Evolutionary conservation across 129 eudicot genomes (phyloP), one percentile per base, ranked within the genome.

Genomic region (Pulicaria dysenterica): DNA sequence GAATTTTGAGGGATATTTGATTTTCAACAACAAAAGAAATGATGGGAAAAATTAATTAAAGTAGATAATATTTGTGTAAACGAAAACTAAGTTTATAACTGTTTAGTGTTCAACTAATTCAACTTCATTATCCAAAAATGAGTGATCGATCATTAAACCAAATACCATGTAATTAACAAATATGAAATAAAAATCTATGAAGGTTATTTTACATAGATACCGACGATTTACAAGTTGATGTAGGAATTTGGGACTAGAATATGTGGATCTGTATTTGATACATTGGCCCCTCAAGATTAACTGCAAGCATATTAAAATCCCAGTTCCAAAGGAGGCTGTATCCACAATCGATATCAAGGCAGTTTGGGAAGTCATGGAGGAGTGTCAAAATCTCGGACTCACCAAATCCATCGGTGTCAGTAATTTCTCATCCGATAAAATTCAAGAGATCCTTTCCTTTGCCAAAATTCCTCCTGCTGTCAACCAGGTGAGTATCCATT

Each of bases 281-380:
- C 95, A 89, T 15, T 78, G 75, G 81, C 91, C 95, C 9, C 7
- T 81, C 4, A 81, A 80, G 64, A 10, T 89, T 14, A 89, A 45
- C 58, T 66, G 68, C 43, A 48, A 48, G 41, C 40, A 67, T 0
- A 5, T 37, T 0, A 71, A 53, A 11, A 31, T 79, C 8, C 87
- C 93, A 1, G 70, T 84, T 15, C 70, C 82, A 24, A 67, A 43
- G 6, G 95, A 78, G 7, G 64, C 31, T 2, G 60, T 83, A 13
- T 16, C 14, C 44, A 73, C 81, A 16, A 78, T 88, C 31, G 81
- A 85, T 79, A 65, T 85, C 17, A 79, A 79, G 73, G 70, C 72
- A 3, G 91, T 79, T 36, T 88, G 91, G 95, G 80, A 85, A 76
- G 86, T 78, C 17, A 88, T 88, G 91, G 95, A 88, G 68, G 81